Percentiles rank a stretch among this genome's conserved stretches.
These are phyloP conservation scores for Lipomyces chichibuensis DNA, from an alignment of 805 yeast genomes.

Conservation along the genomic window DNA sequence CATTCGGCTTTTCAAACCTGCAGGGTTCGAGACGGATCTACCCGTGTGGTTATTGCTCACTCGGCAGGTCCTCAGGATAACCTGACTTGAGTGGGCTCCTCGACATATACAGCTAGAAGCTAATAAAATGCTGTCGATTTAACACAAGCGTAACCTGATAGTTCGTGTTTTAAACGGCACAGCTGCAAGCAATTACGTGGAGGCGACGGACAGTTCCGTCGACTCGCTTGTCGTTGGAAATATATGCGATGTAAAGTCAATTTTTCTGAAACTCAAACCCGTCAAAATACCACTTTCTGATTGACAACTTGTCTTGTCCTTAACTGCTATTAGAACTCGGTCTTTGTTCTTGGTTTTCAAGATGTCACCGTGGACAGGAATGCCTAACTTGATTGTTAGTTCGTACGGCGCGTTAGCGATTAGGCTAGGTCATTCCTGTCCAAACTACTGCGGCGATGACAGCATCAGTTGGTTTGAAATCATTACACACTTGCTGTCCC, in stretches of 20 bases:
- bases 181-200: background rate
- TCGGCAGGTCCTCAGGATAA: background rate
- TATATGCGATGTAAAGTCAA: too few species aligned
- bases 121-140: background rate
- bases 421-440: too few species aligned
- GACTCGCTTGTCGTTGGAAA: background rate
- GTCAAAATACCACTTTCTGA: background rate
- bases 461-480: background rate
- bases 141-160: background rate
- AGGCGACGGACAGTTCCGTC: background rate
- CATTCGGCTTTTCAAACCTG: background rate
- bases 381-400: background rate
- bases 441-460: too few species aligned
- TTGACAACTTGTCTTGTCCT: background rate
- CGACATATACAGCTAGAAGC: too few species aligned
- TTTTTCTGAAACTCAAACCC: background rate
- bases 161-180: background rate
- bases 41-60: constrained; percentile 1
- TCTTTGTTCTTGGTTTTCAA: background rate
- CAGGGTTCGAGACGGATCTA: background rate
- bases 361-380: background rate
- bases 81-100: background rate
- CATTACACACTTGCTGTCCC: background rate
- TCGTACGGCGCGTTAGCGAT: background rate
- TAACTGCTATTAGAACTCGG: background rate